Conservation (phyloP, 768 basidiomycete species). For the Hygrophoropsis aurantiaca region DNA sequence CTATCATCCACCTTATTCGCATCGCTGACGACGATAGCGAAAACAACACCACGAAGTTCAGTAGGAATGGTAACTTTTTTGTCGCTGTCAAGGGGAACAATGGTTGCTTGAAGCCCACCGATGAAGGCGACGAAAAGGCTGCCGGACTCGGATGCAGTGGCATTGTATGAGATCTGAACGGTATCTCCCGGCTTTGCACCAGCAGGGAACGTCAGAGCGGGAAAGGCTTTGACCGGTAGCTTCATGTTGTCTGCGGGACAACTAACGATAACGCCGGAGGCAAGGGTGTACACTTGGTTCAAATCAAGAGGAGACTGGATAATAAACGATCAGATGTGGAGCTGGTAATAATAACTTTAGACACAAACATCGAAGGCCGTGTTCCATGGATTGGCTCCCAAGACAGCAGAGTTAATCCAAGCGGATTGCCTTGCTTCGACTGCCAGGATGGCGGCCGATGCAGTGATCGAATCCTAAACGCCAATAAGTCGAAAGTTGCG, state of each 20-base stretch:
- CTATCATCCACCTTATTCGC: slow-evolving; percentile 32
- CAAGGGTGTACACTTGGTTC: slow-evolving; percentile 47
- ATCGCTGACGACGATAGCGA: slow-evolving; percentile 35
- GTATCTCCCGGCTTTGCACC: slow-evolving; percentile 29
- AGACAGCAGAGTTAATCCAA: slow-evolving; percentile 47
- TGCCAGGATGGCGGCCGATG: slow-evolving; percentile 58
- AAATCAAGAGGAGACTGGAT: slow-evolving; percentile 35
- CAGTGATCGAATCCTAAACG: slow-evolving; percentile 46
- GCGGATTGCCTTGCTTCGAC: slow-evolving; percentile 53
- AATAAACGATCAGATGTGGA: slow-evolving; percentile 16
- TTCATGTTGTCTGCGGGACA: slow-evolving; percentile 51
- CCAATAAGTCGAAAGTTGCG: background rate
- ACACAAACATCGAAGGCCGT: slow-evolving; percentile 41
- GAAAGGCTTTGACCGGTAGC: slow-evolving; percentile 51
- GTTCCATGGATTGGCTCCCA: slow-evolving; percentile 43
- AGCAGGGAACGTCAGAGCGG: slow-evolving; percentile 36
- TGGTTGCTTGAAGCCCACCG: slow-evolving; percentile 32
- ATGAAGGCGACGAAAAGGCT: slow-evolving; percentile 35
- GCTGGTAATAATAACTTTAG: background rate
- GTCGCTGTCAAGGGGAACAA: slow-evolving; percentile 26
- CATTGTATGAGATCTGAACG: slow-evolving; percentile 28
- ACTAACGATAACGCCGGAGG: slow-evolving; percentile 41
- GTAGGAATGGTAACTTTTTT: slow-evolving; percentile 22
- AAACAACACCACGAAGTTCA: slow-evolving; percentile 30
- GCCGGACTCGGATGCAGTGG: slow-evolving; percentile 3